Evolutionary conservation across 2,329 filamentous ascomycete species (phyloP), one percentile per base, ranked within the genome.

Genomic region (Dendryphion nanum): DNA sequence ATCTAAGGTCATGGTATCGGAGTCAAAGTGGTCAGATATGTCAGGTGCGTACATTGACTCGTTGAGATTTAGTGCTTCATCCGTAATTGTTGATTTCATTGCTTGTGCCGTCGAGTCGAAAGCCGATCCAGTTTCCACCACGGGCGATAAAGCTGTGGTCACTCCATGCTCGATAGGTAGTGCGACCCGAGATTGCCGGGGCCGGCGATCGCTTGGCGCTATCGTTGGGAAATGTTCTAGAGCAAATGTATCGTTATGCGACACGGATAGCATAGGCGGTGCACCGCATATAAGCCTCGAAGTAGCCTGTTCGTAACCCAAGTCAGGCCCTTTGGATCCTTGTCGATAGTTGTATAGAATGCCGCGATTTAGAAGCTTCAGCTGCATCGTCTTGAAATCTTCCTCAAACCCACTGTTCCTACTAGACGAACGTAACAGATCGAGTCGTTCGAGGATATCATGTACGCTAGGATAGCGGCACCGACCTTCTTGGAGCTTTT

Each of bases 381-480:
- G 71, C 53, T 82, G 78, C 60, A 82, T 68, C 18, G 69, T 64
- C 23, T 69, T 68, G 41, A 73, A 69, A 56, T 80, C 75, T 40
- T 83, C 80, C 53, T 83, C 78, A 48, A 83, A 83, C 3, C 62
- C 67, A 18, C 41, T 44, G 12, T 74, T 69, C 37, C 78, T 74
- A 18, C 59, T 68, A 40, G 67, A 68, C 30, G 72, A 61, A 35
- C 81, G 77, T 26, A 83, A 60, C 2, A 79, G 72, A 28, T 78
- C 76, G 17, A 83, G 67, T 21, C 76, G 69, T 31, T 78, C 76
- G 31, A 83, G 71, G 28, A 83, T 78, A 47, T 83, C 79, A 61
- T 83, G 80, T 0, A 78, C 83, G 20, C 82, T 68, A 12, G 80
- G 80, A 42, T 78, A 72, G 16, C 65, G 64, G 20, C 78, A 77